Evolutionary conservation across 352 stramenopile genomes (phyloP).

Genomic region (Phytophthora nicotianae): DNA sequence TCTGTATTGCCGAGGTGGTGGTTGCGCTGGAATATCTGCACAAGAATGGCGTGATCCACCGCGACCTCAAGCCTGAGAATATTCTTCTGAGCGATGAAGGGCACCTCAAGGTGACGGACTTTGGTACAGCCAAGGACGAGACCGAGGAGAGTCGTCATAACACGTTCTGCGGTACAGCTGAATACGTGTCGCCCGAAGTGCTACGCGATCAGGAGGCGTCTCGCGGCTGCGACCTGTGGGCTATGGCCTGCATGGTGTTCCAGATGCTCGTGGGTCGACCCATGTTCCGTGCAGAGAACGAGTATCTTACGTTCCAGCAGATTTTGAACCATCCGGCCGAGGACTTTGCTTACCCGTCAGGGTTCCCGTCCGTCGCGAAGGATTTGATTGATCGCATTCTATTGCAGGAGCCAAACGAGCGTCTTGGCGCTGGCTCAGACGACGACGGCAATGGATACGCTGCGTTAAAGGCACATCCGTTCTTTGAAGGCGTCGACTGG

Average conservation of each 20-base stretch:
- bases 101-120: conserved; percentile 92
- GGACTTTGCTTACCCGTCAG: conserved; percentile 72
- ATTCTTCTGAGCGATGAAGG: conserved; percentile 85
- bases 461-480: conserved; percentile 75
- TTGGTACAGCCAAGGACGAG: conserved; percentile 88
- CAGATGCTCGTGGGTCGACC: conserved; percentile 86
- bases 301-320: conserved; percentile 92
- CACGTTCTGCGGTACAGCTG: conserved; percentile 91
- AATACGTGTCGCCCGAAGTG: conserved; percentile 93
- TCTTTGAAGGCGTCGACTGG: conserved; percentile 88
- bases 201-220: conserved; percentile 84
- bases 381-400: conserved; percentile 85
- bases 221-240: conserved; percentile 90
- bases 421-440: conserved; percentile 72
- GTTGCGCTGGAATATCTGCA: conserved; percentile 95
- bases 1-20: conserved; percentile 95
- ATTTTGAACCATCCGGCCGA: conserved; percentile 87
- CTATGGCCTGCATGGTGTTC: conserved; percentile 91
- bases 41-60: conserved; percentile 93
- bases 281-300: conserved; percentile 90
- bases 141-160: conserved; percentile 82
- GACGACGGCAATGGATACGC: conserved; percentile 80
- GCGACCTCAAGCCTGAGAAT: conserved; percentile 95
- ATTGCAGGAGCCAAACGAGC: conserved; percentile 70
- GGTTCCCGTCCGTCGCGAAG: conserved; percentile 61